These are phyloP conservation scores for Penicillium sp. DNA, from an alignment of 2,329 filamentous ascomycete genomes.

Conservation along the genomic window DNA sequence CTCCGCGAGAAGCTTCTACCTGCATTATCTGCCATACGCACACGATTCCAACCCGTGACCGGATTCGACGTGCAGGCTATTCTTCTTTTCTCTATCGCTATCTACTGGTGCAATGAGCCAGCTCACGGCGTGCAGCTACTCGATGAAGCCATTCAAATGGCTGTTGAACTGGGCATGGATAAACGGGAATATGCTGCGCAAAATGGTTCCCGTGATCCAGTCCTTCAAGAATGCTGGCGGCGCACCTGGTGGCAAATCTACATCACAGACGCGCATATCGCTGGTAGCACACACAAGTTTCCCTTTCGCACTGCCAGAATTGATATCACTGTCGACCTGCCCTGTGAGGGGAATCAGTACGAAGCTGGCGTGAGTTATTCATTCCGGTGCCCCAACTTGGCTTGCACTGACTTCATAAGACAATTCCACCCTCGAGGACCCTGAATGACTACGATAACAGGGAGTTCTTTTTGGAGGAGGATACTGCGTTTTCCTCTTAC, in stretches of 20 bases:
- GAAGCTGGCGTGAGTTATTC: constrained; percentile 23
- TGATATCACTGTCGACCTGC: constrained; percentile 24
- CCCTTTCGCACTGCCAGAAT: constrained; percentile 21
- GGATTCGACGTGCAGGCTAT: constrained; percentile 19
- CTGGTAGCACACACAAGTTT: constrained; percentile 49
- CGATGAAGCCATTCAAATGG: constrained; percentile 18
- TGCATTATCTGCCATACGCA: constrained; percentile 4
- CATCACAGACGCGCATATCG: constrained; percentile 69
- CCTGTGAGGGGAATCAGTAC: constrained; percentile 33
- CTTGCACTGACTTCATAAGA: constrained; percentile 1
- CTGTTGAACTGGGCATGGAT: constrained; percentile 22
- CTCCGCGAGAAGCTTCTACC: constrained; percentile 16
- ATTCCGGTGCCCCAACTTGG: neutral
- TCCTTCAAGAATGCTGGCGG: constrained; percentile 44
- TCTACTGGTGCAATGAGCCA: constrained; percentile 25
- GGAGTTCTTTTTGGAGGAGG: constrained; percentile 24
- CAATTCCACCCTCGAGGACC: constrained; percentile 22
- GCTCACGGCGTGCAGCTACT: constrained; percentile 15
- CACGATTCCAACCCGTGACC: constrained; percentile 12
- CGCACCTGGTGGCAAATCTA: constrained; percentile 46
- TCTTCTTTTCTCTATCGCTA: constrained; percentile 24
- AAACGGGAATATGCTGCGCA: constrained; percentile 30
- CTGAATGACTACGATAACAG: constrained; percentile 31
- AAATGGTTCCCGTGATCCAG: constrained; percentile 50
- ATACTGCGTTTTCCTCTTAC: constrained; percentile 29